Evolutionary conservation across 805 yeast genomes (phyloP), one percentile per base, ranked within the genome.

Genomic region (Kuraishia cidri): DNA sequence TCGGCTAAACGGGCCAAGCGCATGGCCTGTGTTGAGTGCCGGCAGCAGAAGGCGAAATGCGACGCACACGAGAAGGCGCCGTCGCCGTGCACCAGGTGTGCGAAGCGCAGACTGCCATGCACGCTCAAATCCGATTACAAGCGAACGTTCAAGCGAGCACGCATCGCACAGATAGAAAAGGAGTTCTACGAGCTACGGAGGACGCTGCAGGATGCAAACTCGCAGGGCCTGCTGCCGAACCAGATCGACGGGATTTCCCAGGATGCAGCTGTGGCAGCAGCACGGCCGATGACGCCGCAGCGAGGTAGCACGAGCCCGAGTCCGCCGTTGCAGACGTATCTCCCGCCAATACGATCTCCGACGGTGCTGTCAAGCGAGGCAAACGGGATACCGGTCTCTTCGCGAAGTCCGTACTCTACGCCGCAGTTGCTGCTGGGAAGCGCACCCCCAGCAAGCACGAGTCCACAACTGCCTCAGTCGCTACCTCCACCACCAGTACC

Each of bases 21-120:
- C 35, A 74, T 87, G 51, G 97, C 97, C 0, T 92, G 98, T 62
- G 86, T 85, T 1, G 95, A 90, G 47, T 92, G 98, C 52, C 72
- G 97, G 10, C 97, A 92, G 56, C 98, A 90, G 53, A 92, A 92
- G 57, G 79, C 87, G 23, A 74, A 77, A 46, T 88, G 97, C 59
- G 95, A 88, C 57, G 94, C 95, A 9, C 73, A 67, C 41, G 87
- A 75, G 37, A 66, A 63, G 32, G 72, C 76, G 21, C 95, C 95
- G 0, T 63, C 63, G 6, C 83, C 95, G 2, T 92, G 98, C 47
- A 64, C 90, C 0, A 64, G 95, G 39, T 92, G 98, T 53, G 48
- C 60, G 7, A 82, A 80, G 50, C 74, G 84, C 47, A 72, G 74
- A 6, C 61, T 81, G 3, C 62, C 62, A 12, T 90, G 98, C 52